phyloP scores from a whole-genome alignment of 345 rosid genomes.

The Microthlaspi erraticum region DNA sequence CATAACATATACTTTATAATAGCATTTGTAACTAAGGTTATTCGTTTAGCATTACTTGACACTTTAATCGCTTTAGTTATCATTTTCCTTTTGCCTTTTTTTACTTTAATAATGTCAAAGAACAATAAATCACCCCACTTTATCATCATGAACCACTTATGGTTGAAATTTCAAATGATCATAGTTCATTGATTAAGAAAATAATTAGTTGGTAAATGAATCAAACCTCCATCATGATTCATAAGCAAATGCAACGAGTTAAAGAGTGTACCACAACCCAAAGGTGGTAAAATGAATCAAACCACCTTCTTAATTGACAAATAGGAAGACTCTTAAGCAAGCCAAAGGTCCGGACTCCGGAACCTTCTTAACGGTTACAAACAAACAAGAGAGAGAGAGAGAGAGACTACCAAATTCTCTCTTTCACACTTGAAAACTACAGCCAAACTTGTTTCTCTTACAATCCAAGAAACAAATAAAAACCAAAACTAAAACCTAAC shows the following conservation, averaged over 20 bases:
- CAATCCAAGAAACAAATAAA: conserved; percentile 21
- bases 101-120: conserved; percentile 13
- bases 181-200: conserved; percentile 28
- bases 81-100: neutral
- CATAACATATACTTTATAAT: no score
- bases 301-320: no score
- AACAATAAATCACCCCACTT: neutral
- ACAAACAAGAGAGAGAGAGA: neutral
- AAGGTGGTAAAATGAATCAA: conserved; percentile 2
- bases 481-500: conserved; percentile 31
- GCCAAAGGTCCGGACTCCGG: no score
- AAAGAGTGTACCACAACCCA: conserved; percentile 24
- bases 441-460: conserved; percentile 20
- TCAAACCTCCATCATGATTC: conserved; percentile 21
- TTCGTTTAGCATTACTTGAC: no score
- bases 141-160: conserved; percentile 23
- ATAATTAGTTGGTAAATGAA: conserved; percentile 31
- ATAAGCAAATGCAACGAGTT: conserved; percentile 9
- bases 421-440: conserved; percentile 35
- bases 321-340: no score
- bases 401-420: conserved; percentile 22
- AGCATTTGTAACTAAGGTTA: no score
- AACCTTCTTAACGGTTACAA: conserved; percentile 13
- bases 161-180: neutral
- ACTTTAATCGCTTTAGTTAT: neutral